phyloP scores from a whole-genome alignment of 1,139 yeast genomes.

The Debaryomyces singareniensis region DNA sequence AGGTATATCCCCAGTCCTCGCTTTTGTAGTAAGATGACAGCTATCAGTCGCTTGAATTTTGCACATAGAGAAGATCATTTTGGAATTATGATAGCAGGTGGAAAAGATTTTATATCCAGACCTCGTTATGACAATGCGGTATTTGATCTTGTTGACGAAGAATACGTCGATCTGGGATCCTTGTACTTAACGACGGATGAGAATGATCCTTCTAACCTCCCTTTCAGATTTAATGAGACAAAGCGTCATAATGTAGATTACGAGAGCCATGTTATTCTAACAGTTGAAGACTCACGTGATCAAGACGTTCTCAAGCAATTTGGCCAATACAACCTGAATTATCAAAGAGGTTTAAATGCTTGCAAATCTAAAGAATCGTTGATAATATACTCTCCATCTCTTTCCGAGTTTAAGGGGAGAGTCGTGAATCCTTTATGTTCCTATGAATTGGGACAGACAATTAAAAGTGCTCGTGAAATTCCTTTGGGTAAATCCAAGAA shows the following conservation, averaged over 20 bases:
- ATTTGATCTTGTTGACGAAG: slow-evolving; percentile 45
- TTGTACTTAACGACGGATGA: slow-evolving; percentile 17
- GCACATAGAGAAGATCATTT: slow-evolving; percentile 42
- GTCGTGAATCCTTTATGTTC: slow-evolving; percentile 28
- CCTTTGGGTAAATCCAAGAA: slow-evolving; percentile 12
- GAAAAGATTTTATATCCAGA: slow-evolving; percentile 40
- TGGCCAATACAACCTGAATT: neutral
- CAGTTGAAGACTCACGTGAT: slow-evolving; percentile 8
- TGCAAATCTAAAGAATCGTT: slow-evolving; percentile 21
- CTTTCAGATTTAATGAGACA: slow-evolving; percentile 15
- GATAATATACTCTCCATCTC: slow-evolving; percentile 31
- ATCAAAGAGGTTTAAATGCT: neutral
- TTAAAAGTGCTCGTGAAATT: slow-evolving; percentile 27
- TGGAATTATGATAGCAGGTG: slow-evolving; percentile 59
- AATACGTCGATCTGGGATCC: slow-evolving; percentile 34
- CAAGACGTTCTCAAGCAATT: slow-evolving; percentile 5
- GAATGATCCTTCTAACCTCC: slow-evolving; percentile 9
- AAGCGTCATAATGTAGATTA: slow-evolving; percentile 25
- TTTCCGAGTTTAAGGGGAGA: slow-evolving; percentile 11
- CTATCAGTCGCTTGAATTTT: slow-evolving; percentile 33
- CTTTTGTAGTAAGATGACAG: slow-evolving; percentile 48
- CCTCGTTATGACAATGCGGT: slow-evolving; percentile 39
- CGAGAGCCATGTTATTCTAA: slow-evolving; percentile 27
- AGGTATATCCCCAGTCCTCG: slow-evolving; percentile 35
- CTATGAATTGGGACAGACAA: slow-evolving; percentile 27